Evolutionary conservation across 768 basidiomycete species (phyloP), one percentile per base, ranked within the genome.

Genomic region (Russula abietina): DNA sequence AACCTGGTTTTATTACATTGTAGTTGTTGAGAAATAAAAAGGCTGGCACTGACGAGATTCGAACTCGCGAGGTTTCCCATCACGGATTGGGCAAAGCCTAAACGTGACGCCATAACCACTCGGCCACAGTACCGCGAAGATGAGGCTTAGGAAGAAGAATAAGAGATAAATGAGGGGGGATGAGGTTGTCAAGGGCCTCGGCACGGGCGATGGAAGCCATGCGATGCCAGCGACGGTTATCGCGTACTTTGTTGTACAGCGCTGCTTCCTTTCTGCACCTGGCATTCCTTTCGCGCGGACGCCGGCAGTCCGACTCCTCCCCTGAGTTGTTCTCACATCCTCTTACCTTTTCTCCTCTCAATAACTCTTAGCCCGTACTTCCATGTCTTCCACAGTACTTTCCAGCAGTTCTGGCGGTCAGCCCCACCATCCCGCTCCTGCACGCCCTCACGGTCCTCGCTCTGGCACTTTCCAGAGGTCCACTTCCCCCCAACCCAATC

Each of bases 71-170:
- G 79, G 79, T 78, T 78, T 79, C 79, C 79, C 79, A 80, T 80
- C 79, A 80, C 79, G 79, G 79, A 74, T 74, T 74, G 69, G 71
- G 51, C 46, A 45, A 46, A 58, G 73, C 79, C 79, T 80, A 80
- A 80, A 80, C 79, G 80, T 80, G 79, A 80, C 79, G 79, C 79
- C 79, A 78, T 80, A 80, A 80, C 79, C 79, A 80, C 79, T 80
- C 80, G 79, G 79, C 79, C 80, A 80, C 79, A 80, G 77, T 80
- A 78, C 79, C 79, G 50, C 73, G 28, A 30, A 0, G 26, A 5
- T 22, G 19, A 0, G 1, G 1, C 10, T n/a, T 2, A 2, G 28
- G 45, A 28, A 28, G 26, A 30, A 26, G 24, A n/a, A 7, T 30
- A 36, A 53, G 32, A 26, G 16, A 28, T 16, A 8, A 6, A 8